A percentile compares a stretch with the other conserved stretches of the same genome.
These are phyloP conservation scores for Pythium dissotocum DNA, from an alignment of 352 stramenopile species.

Conservation along the genomic window DNA sequence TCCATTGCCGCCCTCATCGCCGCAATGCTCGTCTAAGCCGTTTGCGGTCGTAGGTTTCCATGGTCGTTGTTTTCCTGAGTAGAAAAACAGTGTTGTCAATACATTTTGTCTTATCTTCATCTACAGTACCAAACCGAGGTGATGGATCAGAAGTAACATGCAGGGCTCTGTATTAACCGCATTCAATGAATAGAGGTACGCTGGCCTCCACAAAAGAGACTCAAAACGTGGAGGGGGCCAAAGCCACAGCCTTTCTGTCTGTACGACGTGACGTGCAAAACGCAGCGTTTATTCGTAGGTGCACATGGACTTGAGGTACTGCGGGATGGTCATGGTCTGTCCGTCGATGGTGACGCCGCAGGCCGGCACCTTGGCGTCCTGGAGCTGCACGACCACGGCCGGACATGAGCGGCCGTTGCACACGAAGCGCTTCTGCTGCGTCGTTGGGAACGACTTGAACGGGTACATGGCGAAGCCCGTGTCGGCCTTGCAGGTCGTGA, in stretches of 20 bases:
- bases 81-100: not conserved
- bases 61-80: not conserved
- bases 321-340: constrained; percentile 21
- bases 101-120: not conserved
- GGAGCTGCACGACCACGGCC: constrained; percentile 25
- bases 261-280: too few species aligned
- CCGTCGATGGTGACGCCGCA: constrained; percentile 27
- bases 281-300: constrained; percentile 2
- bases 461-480: constrained; percentile 36
- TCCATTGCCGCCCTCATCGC: constrained; percentile 4
- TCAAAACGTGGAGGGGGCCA: too few species aligned
- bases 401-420: constrained; percentile 39
- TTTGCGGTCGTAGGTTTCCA: not conserved
- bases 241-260: too few species aligned
- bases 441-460: constrained; percentile 28
- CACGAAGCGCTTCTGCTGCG: constrained; percentile 28
- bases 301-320: constrained; percentile 34
- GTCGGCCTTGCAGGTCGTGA: constrained; percentile 33
- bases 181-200: too few species aligned
- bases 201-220: not conserved
- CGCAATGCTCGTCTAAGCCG: not conserved
- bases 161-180: too few species aligned
- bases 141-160: too few species aligned
- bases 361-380: constrained; percentile 24
- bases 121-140: too few species aligned